Percentiles rank a stretch among this genome's conserved stretches.
These are phyloP conservation scores for Kandelia obovata DNA, from an alignment of 345 rosid genomes.

Conservation along the genomic window DNA sequence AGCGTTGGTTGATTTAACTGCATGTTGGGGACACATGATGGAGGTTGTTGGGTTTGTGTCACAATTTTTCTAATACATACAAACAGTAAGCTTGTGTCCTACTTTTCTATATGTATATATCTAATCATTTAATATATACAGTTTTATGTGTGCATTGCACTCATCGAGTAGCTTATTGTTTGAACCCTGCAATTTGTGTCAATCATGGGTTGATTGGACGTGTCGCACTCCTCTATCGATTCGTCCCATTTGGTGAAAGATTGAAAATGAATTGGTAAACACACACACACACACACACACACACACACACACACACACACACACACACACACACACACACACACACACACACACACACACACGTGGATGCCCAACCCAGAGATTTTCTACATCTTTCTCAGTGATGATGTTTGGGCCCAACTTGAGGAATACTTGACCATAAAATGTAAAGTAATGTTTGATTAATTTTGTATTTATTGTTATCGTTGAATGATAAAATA, in stretches of 20 bases:
- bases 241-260: neutral
- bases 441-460: too few relatives aligned
- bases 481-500: too few relatives aligned
- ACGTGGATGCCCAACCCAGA: too few relatives aligned
- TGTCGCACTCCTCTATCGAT: neutral
- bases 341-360: too few relatives aligned
- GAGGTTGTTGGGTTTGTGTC: constrained; percentile 5
- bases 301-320: too few relatives aligned
- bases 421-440: constrained; percentile 20
- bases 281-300: too few relatives aligned
- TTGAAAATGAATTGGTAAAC: too few relatives aligned
- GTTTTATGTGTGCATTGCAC: neutral
- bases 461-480: too few relatives aligned
- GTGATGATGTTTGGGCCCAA: neutral
- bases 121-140: neutral
- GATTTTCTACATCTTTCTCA: too few relatives aligned
- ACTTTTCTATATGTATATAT: neutral
- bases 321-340: too few relatives aligned
- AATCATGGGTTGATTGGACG: neutral
- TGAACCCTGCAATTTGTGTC: neutral
- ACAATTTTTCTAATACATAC: constrained; percentile 8
- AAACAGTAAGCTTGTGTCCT: constrained; percentile 3
- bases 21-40: constrained; percentile 13
- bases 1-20: constrained; percentile 17
- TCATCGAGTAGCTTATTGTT: neutral